Conservation (phyloP, 768 basidiomycete species). For the Rhodotorula sphaerocarpa region DNA sequence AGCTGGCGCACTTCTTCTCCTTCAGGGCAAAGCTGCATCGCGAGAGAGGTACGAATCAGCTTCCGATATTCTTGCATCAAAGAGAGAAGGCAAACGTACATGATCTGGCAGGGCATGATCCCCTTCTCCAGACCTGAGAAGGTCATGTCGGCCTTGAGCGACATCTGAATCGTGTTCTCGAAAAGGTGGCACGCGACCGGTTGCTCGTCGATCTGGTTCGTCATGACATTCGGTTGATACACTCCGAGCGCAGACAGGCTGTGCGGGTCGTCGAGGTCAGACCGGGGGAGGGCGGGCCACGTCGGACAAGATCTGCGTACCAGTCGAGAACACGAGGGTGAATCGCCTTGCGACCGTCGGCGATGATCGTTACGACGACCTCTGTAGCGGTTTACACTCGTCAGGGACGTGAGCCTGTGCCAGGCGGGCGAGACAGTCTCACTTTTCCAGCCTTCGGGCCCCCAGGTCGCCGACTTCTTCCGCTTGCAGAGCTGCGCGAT, state of each 20-base stretch:
- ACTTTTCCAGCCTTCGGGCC: constrained; percentile 46
- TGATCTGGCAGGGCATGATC: constrained; percentile 81
- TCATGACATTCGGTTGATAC: constrained; percentile 39
- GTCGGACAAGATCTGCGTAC: no score
- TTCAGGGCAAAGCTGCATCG: constrained; percentile 41
- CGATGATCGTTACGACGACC: constrained; percentile 48
- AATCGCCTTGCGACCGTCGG: constrained; percentile 45
- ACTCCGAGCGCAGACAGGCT: constrained; percentile 64
- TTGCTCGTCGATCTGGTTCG: constrained; percentile 55
- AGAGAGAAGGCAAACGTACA: constrained; percentile 44
- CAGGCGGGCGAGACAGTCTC: background rate
- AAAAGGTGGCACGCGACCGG: constrained; percentile 75
- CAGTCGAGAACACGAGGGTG: constrained; percentile 58
- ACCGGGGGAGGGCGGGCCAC: background rate
- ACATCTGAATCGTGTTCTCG: constrained; percentile 81
- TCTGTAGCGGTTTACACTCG: constrained; percentile 11
- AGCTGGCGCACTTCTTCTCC: constrained; percentile 51
- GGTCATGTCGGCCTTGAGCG: constrained; percentile 69
- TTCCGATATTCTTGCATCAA: constrained; percentile 63
- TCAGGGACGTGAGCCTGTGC: background rate
- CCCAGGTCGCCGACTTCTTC: constrained; percentile 44
- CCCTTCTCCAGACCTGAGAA: constrained; percentile 75
- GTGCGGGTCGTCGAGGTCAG: constrained; percentile 41
- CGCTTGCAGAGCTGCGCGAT: constrained; percentile 45
- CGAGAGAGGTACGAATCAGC: constrained; percentile 51